Evolutionary conservation across 805 yeast genomes (phyloP).

Genomic region (Teunomyces aglyptinius): DNA sequence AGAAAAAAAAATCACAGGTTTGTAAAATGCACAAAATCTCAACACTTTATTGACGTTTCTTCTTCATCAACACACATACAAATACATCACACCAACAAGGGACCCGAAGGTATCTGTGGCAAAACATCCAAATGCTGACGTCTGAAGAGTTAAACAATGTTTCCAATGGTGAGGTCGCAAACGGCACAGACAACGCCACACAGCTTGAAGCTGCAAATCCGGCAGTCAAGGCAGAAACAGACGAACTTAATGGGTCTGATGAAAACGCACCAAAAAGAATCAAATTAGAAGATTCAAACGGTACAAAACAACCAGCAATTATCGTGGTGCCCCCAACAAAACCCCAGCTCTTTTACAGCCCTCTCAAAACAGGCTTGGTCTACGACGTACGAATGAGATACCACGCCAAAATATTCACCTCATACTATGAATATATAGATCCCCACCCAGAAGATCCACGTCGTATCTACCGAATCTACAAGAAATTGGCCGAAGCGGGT

Average conservation of each 20-base stretch:
- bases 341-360: conserved; percentile 69
- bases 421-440: conserved; percentile 90
- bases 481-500: conserved; percentile 92
- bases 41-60: conserved; percentile 2
- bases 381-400: conserved; percentile 97
- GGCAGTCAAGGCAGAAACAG: background rate
- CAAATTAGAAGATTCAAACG: conserved; percentile 1
- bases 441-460: conserved; percentile 99
- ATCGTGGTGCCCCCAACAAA: conserved; percentile 54
- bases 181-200: background rate
- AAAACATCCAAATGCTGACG: background rate
- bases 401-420: conserved; percentile 91
- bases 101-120: no score
- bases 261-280: background rate
- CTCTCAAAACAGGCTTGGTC: conserved; percentile 87
- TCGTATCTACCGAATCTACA: conserved; percentile 89
- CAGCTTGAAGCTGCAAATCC: background rate
- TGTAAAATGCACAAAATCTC: background rate
- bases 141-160: background rate
- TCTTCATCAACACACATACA: background rate
- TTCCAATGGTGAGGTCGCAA: background rate
- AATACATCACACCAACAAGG: no score
- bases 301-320: conserved; percentile 7
- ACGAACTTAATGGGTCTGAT: background rate
- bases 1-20: background rate